phyloP scores from a whole-genome alignment of 805 yeast species.

The Candida parachauliodes region DNA sequence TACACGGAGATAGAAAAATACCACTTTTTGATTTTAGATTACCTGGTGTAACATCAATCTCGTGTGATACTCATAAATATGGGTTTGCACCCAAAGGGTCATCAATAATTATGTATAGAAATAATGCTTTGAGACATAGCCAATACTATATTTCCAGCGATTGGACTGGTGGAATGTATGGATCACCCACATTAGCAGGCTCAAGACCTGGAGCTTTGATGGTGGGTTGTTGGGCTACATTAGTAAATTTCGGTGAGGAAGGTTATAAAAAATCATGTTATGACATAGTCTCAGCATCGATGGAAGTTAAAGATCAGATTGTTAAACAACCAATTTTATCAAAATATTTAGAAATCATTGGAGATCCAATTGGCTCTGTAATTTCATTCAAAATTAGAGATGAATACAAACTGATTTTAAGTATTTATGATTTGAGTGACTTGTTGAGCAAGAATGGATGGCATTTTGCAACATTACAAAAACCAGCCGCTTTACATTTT shows the following conservation, averaged over 20 bases:
- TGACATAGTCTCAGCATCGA: slow-evolving; percentile 65
- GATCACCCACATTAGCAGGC: slow-evolving; percentile 95
- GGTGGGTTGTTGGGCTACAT: slow-evolving; percentile 98
- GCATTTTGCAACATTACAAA: slow-evolving; percentile 86
- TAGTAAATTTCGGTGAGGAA: slow-evolving; percentile 75
- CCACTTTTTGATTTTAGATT: slow-evolving; percentile 80
- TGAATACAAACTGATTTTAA: slow-evolving; percentile 32
- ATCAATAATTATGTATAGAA: slow-evolving; percentile 85
- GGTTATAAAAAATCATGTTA: slow-evolving; percentile 71
- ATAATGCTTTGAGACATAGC: slow-evolving; percentile 58
- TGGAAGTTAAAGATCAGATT: slow-evolving; percentile 47
- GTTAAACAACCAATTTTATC: slow-evolving; percentile 39
- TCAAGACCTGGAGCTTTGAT: slow-evolving; percentile 95
- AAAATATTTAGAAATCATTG: slow-evolving; percentile 65
- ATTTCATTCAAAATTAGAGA: slow-evolving; percentile 63
- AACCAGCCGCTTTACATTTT: slow-evolving; percentile 87
- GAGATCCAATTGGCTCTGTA: slow-evolving; percentile 84
- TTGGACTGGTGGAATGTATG: slow-evolving; percentile 95
- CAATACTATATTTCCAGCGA: slow-evolving; percentile 82
- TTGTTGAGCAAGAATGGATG: slow-evolving; percentile 65
- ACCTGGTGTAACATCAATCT: slow-evolving; percentile 90
- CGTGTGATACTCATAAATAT: slow-evolving; percentile 99
- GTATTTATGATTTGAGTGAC: slow-evolving; percentile 80
- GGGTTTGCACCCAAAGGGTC: slow-evolving; percentile 99
- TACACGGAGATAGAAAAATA: slow-evolving; percentile 40